phyloP scores from a whole-genome alignment of 306 rosid species.

The Luffa aegyptiaca region DNA sequence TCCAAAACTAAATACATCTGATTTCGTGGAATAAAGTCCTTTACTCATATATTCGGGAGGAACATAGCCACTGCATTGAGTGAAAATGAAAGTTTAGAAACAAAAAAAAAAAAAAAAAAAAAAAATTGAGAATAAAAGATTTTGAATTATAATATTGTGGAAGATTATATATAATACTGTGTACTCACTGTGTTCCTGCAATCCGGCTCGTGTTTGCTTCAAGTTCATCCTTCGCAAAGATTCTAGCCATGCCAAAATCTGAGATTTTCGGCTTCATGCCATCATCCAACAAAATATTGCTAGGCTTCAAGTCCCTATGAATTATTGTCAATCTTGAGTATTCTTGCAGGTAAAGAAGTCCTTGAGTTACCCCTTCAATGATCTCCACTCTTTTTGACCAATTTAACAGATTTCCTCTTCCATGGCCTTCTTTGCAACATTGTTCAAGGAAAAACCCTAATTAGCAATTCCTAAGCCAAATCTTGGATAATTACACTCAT shows the following conservation, averaged over 20 bases:
- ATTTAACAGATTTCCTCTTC: conserved; percentile 21
- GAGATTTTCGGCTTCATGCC: conserved; percentile 55
- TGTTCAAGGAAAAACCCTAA: not conserved
- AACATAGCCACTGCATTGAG: conserved; percentile 33
- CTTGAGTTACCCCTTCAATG: conserved; percentile 58
- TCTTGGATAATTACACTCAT: too few species aligned
- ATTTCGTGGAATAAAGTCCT: conserved; percentile 52
- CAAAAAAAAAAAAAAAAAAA: too few species aligned
- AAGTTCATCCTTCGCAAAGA: conserved; percentile 38
- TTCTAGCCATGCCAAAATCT: conserved; percentile 61
- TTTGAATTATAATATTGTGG: not conserved
- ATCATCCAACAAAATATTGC: conserved; percentile 42
- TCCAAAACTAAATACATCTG: conserved; percentile 32
- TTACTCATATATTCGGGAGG: conserved; percentile 18
- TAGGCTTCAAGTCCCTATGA: conserved; percentile 57
- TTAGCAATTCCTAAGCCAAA: too few species aligned
- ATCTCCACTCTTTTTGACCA: conserved; percentile 43
- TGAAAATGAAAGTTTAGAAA: not conserved
- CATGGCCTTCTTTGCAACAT: conserved; percentile 26
- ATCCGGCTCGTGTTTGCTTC: conserved; percentile 54
- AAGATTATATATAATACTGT: not conserved
- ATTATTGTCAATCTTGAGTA: conserved; percentile 60
- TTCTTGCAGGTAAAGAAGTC: conserved; percentile 70
- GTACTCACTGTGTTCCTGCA: conserved; percentile 53
- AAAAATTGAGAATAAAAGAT: not conserved